A percentile compares a stretch with the other conserved stretches of the same genome.
Conservation (phyloP, 495 filamentous ascomycete genomes). For the Choiromyces venosus region DNA sequence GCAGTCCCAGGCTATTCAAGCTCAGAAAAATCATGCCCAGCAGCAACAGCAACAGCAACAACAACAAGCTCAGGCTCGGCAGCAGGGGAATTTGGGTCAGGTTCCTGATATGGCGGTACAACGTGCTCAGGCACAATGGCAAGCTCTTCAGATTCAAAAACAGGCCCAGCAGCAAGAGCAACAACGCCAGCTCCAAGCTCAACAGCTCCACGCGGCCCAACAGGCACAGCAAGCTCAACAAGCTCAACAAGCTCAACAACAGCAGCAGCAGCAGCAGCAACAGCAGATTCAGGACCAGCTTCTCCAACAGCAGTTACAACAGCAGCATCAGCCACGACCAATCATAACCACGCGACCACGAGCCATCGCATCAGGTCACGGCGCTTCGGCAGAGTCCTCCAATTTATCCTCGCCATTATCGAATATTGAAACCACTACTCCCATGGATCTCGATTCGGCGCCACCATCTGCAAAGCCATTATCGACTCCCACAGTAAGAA, state of each 20-base stretch:
- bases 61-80: conserved; percentile 24
- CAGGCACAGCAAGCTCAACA: conserved; percentile 16
- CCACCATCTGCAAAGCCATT: conserved; percentile 18
- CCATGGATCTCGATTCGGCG: conserved; percentile 35
- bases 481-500: conserved; percentile 34
- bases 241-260: conserved; percentile 18
- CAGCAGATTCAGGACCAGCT: conserved; percentile 26
- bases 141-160: conserved; percentile 30
- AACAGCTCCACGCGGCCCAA: conserved; percentile 14
- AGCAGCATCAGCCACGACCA: conserved; percentile 28
- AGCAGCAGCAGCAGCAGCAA: conserved; percentile 23
- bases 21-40: conserved; percentile 22
- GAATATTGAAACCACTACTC: conserved; percentile 28
- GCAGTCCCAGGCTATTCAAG: conserved; percentile 28
- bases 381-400: conserved; percentile 35
- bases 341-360: conserved; percentile 23
- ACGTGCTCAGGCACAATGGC: conserved; percentile 27
- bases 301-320: conserved; percentile 25
- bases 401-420: conserved; percentile 39
- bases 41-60: conserved; percentile 21
- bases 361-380: conserved; percentile 14
- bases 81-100: conserved; percentile 31
- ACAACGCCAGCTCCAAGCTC: conserved; percentile 19
- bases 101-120: conserved; percentile 29
- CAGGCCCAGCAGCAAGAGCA: conserved; percentile 13